Conservation (phyloP, 768 basidiomycete species). For the Mycena alexandri region DNA sequence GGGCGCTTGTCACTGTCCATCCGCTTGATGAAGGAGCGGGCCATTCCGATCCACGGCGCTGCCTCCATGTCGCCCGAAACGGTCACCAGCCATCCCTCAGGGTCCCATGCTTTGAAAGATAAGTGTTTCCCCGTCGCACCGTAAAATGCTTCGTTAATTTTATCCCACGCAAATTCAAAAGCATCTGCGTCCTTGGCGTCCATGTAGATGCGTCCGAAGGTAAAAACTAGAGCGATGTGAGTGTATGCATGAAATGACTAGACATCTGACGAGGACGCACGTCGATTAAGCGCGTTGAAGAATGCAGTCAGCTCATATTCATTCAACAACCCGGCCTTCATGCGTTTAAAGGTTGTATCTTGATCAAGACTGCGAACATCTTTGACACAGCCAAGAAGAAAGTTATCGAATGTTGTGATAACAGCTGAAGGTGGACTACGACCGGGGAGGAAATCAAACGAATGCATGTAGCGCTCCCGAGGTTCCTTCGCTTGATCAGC, state of each 20-base stretch:
- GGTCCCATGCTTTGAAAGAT: conserved; percentile 9
- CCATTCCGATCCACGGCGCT: conserved; percentile 17
- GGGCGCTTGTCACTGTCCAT: neutral
- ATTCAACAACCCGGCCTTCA: conserved; percentile 7
- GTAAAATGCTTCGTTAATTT: conserved; percentile 9
- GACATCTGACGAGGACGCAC: neutral
- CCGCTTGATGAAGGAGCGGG: conserved; percentile 8
- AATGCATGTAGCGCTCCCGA: neutral
- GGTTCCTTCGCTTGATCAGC: conserved; percentile 7
- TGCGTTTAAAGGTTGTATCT: conserved; percentile 6
- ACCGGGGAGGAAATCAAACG: conserved; percentile 12
- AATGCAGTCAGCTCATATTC: conserved; percentile 1
- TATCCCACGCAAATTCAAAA: conserved; percentile 9
- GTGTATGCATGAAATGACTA: neutral
- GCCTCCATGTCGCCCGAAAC: conserved; percentile 11
- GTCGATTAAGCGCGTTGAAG: neutral
- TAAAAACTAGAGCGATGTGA: too few relatives aligned
- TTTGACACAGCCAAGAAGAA: neutral
- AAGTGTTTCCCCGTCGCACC: conserved; percentile 3
- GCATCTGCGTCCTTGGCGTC: conserved; percentile 5
- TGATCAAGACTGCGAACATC: neutral
- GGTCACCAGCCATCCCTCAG: conserved; percentile 9
- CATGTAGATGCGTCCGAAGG: conserved; percentile 9
- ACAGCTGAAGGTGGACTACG: conserved; percentile 7
- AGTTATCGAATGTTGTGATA: neutral